Evolutionary conservation across 805 yeast genomes (phyloP), one percentile per base, ranked within the genome.

Genomic region (baker's yeast (Saccharomyces cerevisiae)): DNA sequence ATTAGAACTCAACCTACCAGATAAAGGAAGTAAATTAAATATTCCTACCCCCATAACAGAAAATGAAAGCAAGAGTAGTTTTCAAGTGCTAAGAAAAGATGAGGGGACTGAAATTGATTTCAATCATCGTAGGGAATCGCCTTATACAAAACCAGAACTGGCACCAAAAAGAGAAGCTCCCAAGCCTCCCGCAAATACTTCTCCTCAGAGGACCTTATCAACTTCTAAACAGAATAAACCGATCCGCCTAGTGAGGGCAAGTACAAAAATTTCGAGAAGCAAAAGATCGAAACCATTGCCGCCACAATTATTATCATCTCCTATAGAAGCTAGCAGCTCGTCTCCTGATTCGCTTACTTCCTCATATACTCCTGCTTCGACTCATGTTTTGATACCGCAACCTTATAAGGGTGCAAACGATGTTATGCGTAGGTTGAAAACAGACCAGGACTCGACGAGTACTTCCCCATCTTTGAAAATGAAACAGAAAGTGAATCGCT

Each of bases 31-130:
- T 27, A 53, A 48, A 26, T 41, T 47, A 11, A 32, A 32, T 27
- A 41, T 41, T 17, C 43, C 49, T 17, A 47, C 52, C 1, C 43
- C 52, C 2, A 32, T 9, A 27, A 43, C 54, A n/a, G 62, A 55
- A 36, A 51, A 53, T 26, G 57, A 57, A 22, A 57, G 59, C 30
- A 64, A 63, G 22, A 73, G 79, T 46, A 73, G 89, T 0, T 88
- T 89, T 65, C 76, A 85, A 55, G 84, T 89, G 0, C 77, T 89
- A 8, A 71, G 91, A 31, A 78, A 77, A 9, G 79, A 81, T 26
- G 81, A 79, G n/a, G 80, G 79, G 13, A 74, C 79, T 32, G 96
- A 87, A 62, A 88, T 88, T 56, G 90, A 90, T 67, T 89, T 89
- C 64, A 94, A 89, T 61, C 82, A 85, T 60, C 76, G 89, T 51